phyloP scores from a whole-genome alignment of 225 moss, liverwort and hornwort genomes.

The Physcomitrium patens region DNA sequence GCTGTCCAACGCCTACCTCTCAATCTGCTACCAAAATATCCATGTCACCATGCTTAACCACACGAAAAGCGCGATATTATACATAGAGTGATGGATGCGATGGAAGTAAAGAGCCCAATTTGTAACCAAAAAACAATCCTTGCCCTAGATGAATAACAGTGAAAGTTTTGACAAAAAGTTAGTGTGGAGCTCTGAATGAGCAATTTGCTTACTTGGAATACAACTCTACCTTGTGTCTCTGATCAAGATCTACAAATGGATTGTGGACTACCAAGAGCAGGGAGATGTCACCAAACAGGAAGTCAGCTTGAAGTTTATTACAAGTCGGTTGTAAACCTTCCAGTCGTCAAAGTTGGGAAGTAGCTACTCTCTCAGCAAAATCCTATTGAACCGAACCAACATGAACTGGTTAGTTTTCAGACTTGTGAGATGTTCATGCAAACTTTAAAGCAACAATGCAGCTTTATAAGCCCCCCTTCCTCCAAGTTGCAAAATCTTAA shows the following conservation, averaged over 20 bases:
- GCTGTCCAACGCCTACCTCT: no score
- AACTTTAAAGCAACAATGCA: constrained; percentile 1
- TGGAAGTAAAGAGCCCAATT: background rate
- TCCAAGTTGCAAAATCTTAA: background rate
- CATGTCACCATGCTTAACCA: no score
- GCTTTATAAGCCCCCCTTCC: constrained; percentile 2
- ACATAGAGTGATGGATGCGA: no score
- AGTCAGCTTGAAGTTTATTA: constrained; percentile 1
- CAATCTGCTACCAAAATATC: no score
- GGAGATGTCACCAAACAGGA: constrained; percentile 27
- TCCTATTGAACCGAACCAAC: constrained; percentile 35
- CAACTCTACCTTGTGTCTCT: constrained; percentile 14
- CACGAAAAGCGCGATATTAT: no score
- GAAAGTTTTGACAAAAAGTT: constrained; percentile 1
- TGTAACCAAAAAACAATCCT: background rate
- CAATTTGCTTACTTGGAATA: background rate
- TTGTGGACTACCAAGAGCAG: constrained; percentile 30
- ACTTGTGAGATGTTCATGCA: background rate
- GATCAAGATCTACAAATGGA: constrained; percentile 26
- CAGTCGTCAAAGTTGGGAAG: constrained; percentile 29
- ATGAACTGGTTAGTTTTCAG: constrained; percentile 16
- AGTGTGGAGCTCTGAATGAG: constrained; percentile 2
- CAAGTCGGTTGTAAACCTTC: constrained; percentile 6
- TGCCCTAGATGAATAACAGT: background rate
- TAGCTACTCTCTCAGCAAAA: constrained; percentile 50